Conservation (phyloP, 2,329 filamentous ascomycete species). For the Ceratocystis destructans region DNA sequence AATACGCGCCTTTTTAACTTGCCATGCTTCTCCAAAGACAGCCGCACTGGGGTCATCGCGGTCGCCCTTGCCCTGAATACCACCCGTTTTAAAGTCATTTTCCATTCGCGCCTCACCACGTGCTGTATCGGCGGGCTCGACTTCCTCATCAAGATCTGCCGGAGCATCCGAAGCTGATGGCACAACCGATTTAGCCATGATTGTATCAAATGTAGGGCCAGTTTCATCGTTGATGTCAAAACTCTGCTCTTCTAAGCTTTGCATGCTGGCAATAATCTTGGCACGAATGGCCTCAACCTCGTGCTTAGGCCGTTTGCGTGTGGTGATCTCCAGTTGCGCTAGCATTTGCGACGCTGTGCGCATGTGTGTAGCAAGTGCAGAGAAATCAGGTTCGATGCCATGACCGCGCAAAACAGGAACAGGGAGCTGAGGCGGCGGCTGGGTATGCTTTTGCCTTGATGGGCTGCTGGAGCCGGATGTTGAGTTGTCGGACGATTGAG, state of each 20-base stretch:
- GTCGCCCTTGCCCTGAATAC: slow-evolving; percentile 66
- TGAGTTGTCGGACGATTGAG: slow-evolving; percentile 54
- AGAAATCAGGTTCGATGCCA: slow-evolving; percentile 63
- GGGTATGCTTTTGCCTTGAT: slow-evolving; percentile 46
- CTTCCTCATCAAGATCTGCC: slow-evolving; percentile 14
- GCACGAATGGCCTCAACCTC: slow-evolving; percentile 74
- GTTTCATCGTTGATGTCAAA: slow-evolving; percentile 62
- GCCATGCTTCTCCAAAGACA: slow-evolving; percentile 78
- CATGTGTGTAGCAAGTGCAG: slow-evolving; percentile 75
- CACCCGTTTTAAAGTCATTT: slow-evolving; percentile 76
- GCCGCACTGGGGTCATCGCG: slow-evolving; percentile 75
- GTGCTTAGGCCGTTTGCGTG: slow-evolving; percentile 62
- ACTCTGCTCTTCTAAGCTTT: slow-evolving; percentile 71
- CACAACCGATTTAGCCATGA: slow-evolving; percentile 59
- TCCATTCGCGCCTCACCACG: slow-evolving; percentile 76
- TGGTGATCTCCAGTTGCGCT: slow-evolving; percentile 66
- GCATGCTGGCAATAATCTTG: slow-evolving; percentile 84
- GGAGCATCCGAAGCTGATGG: slow-evolving; percentile 28
- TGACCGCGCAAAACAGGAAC: slow-evolving; percentile 28
- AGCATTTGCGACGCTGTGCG: slow-evolving; percentile 77
- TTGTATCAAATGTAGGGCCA: slow-evolving; percentile 64
- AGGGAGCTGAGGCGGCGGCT: slow-evolving; percentile 33
- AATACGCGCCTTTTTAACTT: slow-evolving; percentile 70
- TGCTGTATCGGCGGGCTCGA: slow-evolving; percentile 32
- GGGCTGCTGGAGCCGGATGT: slow-evolving; percentile 57